A percentile compares a stretch with the other conserved stretches of the same genome.
Conservation (phyloP, 805 yeast genomes). For the Ogataea salicorniae region DNA sequence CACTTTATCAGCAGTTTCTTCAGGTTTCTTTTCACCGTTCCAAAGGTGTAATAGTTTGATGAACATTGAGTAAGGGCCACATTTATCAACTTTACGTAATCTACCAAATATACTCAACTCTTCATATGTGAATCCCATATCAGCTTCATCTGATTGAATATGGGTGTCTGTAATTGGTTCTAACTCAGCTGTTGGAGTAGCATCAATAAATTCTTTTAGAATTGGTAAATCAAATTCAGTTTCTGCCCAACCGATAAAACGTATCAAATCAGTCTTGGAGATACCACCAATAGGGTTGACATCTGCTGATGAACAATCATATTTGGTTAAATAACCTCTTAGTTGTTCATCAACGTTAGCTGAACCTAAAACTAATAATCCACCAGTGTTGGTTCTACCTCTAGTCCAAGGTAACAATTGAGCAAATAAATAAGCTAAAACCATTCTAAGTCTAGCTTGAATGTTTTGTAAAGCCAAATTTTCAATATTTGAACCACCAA, state of each 20-base stretch:
- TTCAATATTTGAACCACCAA: conserved; percentile 90
- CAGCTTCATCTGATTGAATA: conserved; percentile 94
- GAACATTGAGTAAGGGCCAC: conserved; percentile 97
- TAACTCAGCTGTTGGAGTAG: conserved; percentile 96
- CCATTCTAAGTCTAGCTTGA: conserved; percentile 96
- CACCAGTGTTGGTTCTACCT: conserved; percentile 60
- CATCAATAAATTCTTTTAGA: conserved; percentile 70
- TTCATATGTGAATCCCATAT: conserved; percentile 98
- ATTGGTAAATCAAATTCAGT: conserved; percentile 69
- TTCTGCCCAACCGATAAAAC: conserved; percentile 78
- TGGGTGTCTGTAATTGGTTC: conserved; percentile 92
- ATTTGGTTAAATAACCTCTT: conserved; percentile 92
- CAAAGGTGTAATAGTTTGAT: conserved; percentile 85
- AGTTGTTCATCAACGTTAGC: conserved; percentile 97
- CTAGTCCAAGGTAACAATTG: conserved; percentile 95
- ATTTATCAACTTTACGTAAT: conserved; percentile 83
- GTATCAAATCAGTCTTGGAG: conserved; percentile 86
- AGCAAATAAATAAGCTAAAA: conserved; percentile 86
- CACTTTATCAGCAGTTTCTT: conserved; percentile 85
- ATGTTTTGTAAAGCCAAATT: conserved; percentile 93
- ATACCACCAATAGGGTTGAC: conserved; percentile 98
- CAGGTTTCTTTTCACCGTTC: conserved; percentile 80
- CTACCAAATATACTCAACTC: conserved; percentile 89
- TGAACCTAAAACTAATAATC: conserved; percentile 86
- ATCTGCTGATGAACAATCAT: conserved; percentile 97